Evolutionary conservation across 2,329 filamentous ascomycete species (phyloP).

Genomic region (Exophiala sp.): DNA sequence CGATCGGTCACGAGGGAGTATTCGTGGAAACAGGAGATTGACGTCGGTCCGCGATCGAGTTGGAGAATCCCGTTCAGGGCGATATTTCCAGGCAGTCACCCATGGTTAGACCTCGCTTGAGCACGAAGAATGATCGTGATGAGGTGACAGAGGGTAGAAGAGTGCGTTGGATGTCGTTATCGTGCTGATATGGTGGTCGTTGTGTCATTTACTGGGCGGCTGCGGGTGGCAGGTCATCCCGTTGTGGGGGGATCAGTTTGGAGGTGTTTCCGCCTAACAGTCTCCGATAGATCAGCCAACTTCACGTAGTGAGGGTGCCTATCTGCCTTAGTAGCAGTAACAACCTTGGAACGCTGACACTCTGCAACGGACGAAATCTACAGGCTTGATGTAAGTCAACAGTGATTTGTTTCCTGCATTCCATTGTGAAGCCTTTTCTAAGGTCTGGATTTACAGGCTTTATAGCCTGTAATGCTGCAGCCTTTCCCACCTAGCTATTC

Average conservation of each 20-base stretch:
- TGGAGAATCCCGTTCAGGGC: conserved; percentile 4
- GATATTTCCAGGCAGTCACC: background rate
- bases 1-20: conserved; percentile 12
- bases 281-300: background rate
- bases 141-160: background rate
- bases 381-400: too few species aligned
- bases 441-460: background rate
- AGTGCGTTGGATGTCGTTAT: conserved; percentile 10
- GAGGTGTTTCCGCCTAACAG: background rate
- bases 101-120: background rate
- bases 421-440: background rate
- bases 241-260: conserved; percentile 15
- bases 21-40: conserved; percentile 1
- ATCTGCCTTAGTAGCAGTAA: background rate
- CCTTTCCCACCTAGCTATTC: conserved; percentile 5
- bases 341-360: background rate
- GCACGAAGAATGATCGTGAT: background rate
- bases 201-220: conserved; percentile 10
- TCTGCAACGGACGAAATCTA: background rate
- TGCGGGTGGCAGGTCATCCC: conserved; percentile 12
- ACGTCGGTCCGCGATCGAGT: background rate
- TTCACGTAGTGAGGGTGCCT: too few species aligned
- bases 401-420: too few species aligned
- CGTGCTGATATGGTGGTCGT: conserved; percentile 13
- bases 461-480: background rate